phyloP scores from a whole-genome alignment of 148 eudicot species.

The Polygonum maritimum region DNA sequence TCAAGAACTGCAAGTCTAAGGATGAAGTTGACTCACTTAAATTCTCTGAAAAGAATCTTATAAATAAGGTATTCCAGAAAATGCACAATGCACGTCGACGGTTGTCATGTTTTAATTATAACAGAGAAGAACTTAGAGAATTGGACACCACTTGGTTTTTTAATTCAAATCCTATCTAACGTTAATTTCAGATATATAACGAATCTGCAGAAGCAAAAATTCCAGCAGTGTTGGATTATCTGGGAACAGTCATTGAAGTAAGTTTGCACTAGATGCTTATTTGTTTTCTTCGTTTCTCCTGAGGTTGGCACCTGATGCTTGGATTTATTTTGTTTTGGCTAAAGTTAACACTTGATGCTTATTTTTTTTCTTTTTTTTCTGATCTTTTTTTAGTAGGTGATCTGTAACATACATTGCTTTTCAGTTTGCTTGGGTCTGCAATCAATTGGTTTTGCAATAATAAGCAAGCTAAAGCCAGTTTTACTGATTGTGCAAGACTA shows the following conservation, averaged over 20 bases:
- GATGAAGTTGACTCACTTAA: slow-evolving; percentile 76
- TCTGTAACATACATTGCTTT: not conserved
- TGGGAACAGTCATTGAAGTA: slow-evolving; percentile 84
- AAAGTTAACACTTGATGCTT: slow-evolving; percentile 13
- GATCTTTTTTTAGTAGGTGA: not conserved
- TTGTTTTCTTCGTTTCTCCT: not conserved
- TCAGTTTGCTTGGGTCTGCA: not conserved
- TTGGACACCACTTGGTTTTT: not conserved
- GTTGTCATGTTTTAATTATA: not conserved
- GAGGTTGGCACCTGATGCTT: slow-evolving; percentile 13
- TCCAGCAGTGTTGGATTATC: slow-evolving; percentile 84
- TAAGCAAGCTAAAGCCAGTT: not conserved
- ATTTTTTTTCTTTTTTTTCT: not conserved
- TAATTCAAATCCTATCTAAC: not conserved
- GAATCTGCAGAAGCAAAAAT: slow-evolving; percentile 97
- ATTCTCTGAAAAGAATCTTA: slow-evolving; percentile 66
- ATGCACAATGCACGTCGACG: not conserved
- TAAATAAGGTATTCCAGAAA: slow-evolving; percentile 53
- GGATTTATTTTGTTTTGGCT: not conserved
- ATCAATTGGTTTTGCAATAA: not conserved
- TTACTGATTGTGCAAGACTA: not conserved
- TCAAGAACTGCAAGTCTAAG: slow-evolving; percentile 53
- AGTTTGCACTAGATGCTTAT: slow-evolving; percentile 13
- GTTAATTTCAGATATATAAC: slow-evolving; percentile 56
- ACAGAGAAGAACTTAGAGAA: not conserved